phyloP scores from a whole-genome alignment of 768 basidiomycete genomes.

The Amanita polypyramis region DNA sequence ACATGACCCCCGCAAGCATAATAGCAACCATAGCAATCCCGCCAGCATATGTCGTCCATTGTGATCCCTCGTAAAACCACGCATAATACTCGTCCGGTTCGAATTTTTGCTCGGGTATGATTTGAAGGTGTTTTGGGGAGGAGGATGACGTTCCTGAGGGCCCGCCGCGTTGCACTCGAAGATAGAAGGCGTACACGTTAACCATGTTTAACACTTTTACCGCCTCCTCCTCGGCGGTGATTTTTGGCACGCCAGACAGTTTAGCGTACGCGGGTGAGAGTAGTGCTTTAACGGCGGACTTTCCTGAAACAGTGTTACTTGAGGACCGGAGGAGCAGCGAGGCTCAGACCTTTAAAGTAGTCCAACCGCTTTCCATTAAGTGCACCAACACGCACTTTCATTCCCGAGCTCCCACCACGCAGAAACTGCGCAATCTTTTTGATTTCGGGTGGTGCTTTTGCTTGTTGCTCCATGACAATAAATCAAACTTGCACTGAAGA shows the following conservation, averaged over 20 bases:
- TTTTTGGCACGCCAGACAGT: slow-evolving; percentile 65
- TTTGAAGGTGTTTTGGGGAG: slow-evolving; percentile 70
- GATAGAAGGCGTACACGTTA: slow-evolving; percentile 84
- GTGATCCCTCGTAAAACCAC: slow-evolving; percentile 95
- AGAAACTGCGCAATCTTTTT: slow-evolving; percentile 81
- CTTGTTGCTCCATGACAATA: slow-evolving; percentile 55
- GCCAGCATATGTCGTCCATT: slow-evolving; percentile 87
- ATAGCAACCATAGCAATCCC: slow-evolving; percentile 85
- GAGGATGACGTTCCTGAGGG: slow-evolving; percentile 52
- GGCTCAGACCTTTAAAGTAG: slow-evolving; percentile 87
- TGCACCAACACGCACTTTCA: slow-evolving; percentile 85
- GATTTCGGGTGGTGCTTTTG: slow-evolving; percentile 68
- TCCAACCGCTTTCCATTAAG: slow-evolving; percentile 91
- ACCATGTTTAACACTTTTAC: slow-evolving; percentile 51
- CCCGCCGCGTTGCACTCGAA: slow-evolving; percentile 77
- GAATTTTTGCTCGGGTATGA: slow-evolving; percentile 78
- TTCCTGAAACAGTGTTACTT: slow-evolving; percentile 41
- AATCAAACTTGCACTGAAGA: not conserved
- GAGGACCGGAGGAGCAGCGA: not conserved
- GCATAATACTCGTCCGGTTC: slow-evolving; percentile 79
- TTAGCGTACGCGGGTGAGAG: slow-evolving; percentile 90
- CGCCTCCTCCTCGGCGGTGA: slow-evolving; percentile 72
- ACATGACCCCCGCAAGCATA: slow-evolving; percentile 97
- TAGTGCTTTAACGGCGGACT: slow-evolving; percentile 85
- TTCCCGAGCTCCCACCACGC: slow-evolving; percentile 73